A percentile compares a stretch with the other conserved stretches of the same genome.
These are phyloP conservation scores for Leccinum ochraceum DNA, from an alignment of 768 basidiomycete genomes.

Conservation along the genomic window DNA sequence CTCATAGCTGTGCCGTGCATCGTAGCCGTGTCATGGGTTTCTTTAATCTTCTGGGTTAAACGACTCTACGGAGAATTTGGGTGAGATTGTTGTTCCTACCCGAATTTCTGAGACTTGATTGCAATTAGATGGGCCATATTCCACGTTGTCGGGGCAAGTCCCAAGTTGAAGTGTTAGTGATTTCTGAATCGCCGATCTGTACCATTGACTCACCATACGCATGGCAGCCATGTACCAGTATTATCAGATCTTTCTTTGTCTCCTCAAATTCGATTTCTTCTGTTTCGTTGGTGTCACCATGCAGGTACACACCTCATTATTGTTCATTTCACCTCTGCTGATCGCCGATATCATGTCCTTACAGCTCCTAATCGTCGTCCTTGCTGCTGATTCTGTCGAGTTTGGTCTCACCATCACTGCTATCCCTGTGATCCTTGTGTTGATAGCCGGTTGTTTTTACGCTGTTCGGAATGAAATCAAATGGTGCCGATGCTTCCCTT, in stretches of 20 bases:
- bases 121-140: conserved; percentile 81
- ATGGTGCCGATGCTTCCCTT: conserved; percentile 47
- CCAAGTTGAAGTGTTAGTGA: conserved; percentile 74
- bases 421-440: conserved; percentile 68
- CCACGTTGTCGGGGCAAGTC: conserved; percentile 86
- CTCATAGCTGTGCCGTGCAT: conserved; percentile 73
- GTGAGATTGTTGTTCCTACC: conserved; percentile 41
- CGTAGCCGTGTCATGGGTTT: conserved; percentile 65
- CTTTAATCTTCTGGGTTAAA: conserved; percentile 67
- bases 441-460: conserved; percentile 62
- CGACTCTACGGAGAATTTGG: conserved; percentile 81
- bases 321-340: neutral
- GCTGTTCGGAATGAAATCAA: conserved; percentile 83
- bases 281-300: conserved; percentile 81
- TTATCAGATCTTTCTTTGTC: conserved; percentile 83
- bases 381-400: conserved; percentile 62
- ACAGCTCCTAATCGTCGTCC: conserved; percentile 78
- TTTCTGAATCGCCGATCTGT: neutral
- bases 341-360: neutral
- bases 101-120: conserved; percentile 2
- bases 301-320: conserved; percentile 50
- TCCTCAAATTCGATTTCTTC: conserved; percentile 90
- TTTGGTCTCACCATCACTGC: conserved; percentile 81
- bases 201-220: conserved; percentile 7
- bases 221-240: conserved; percentile 79